Conservation (phyloP, 192 early-diverging fungal genomes). For the Jimgerdemannia lactiflua region DNA sequence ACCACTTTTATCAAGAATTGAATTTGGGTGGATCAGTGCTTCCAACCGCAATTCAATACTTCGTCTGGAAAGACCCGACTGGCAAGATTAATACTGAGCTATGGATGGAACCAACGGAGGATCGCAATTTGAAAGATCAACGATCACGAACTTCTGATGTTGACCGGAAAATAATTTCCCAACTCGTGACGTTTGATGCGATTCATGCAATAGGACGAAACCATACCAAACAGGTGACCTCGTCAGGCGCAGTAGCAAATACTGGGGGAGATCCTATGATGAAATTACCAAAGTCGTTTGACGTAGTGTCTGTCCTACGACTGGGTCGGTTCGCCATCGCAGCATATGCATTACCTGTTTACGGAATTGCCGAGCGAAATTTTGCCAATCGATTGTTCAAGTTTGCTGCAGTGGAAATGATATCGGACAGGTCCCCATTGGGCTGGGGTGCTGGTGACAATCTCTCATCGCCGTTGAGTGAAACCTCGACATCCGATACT, state of each 20-base stretch:
- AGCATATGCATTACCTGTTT: conserved; percentile 23
- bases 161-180: conserved; percentile 42
- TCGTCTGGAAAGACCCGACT: conserved; percentile 41
- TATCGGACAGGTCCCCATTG: neutral
- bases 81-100: conserved; percentile 48
- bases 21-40: conserved; percentile 4
- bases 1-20: conserved; percentile 49
- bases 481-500: neutral
- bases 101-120: conserved; percentile 52
- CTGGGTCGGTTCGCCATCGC: conserved; percentile 24
- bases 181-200: conserved; percentile 53
- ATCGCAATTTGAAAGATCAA: conserved; percentile 13
- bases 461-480: neutral
- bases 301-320: conserved; percentile 23
- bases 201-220: conserved; percentile 43
- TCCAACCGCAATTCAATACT: conserved; percentile 38
- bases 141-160: conserved; percentile 23
- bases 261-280: neutral
- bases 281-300: conserved; percentile 17
- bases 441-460: neutral
- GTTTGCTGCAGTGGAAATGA: neutral
- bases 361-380: neutral
- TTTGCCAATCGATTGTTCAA: neutral
- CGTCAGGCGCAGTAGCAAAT: neutral
- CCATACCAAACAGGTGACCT: conserved; percentile 11